These are phyloP conservation scores for Talaromyces sp. DNA, from an alignment of 2,329 filamentous ascomycete genomes.

Conservation along the genomic window DNA sequence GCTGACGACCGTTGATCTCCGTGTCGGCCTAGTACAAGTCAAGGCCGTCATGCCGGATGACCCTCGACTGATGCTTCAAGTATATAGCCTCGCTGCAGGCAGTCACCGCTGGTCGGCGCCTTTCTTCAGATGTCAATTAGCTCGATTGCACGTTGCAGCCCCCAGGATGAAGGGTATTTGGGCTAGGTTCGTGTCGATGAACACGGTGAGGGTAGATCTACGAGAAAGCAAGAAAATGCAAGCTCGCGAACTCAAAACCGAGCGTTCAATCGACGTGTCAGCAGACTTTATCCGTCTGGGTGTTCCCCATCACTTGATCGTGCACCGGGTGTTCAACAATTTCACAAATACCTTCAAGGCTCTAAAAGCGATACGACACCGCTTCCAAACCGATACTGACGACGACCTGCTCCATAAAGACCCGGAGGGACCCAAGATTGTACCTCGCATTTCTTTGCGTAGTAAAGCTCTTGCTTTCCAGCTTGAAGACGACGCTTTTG, in stretches of 20 bases:
- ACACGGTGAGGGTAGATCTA: conserved; percentile 72
- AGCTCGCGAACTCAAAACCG: conserved; percentile 57
- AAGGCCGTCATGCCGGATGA: conserved; percentile 86
- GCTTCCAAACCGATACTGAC: conserved; percentile 80
- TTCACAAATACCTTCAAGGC: conserved; percentile 83
- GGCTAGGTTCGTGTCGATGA: conserved; percentile 81
- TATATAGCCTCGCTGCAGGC: conserved; percentile 76
- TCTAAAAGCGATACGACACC: conserved; percentile 83
- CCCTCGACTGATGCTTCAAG: conserved; percentile 84
- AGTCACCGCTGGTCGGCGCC: conserved; percentile 83
- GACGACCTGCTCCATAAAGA: conserved; percentile 83
- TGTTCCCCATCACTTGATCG: conserved; percentile 83
- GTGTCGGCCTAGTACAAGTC: conserved; percentile 73
- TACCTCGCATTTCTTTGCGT: conserved; percentile 80
- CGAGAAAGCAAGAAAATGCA: conserved; percentile 69
- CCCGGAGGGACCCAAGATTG: conserved; percentile 76
- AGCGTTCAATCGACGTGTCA: conserved; percentile 77
- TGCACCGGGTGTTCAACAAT: conserved; percentile 92
- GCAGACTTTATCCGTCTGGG: conserved; percentile 82
- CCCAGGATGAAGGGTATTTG: conserved; percentile 78
- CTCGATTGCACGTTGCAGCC: conserved; percentile 81
- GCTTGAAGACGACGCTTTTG: conserved; percentile 91
- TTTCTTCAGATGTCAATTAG: conserved; percentile 69
- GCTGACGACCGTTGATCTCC: conserved; percentile 75
- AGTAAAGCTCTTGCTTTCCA: conserved; percentile 82